Evolutionary conservation across 495 filamentous ascomycete species (phyloP).

Genomic region (Neurospora discreta): DNA sequence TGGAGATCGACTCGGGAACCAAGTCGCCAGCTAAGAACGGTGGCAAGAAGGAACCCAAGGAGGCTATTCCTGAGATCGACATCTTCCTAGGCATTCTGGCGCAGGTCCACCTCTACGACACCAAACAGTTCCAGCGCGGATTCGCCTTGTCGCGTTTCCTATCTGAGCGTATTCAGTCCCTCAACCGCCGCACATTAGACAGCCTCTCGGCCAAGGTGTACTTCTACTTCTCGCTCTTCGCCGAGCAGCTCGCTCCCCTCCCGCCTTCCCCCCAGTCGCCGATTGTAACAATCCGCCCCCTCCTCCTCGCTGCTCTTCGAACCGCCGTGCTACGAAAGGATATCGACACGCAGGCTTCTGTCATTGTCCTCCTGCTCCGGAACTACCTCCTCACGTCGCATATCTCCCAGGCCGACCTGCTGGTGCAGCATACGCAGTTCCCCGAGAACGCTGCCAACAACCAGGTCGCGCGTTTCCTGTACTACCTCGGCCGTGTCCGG

Average conservation of each 20-base stretch:
- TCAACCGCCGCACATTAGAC: conserved; percentile 91
- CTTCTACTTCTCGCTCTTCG: conserved; percentile 94
- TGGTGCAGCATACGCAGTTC: conserved; percentile 91
- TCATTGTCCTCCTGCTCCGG: conserved; percentile 86
- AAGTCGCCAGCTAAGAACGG: conserved; percentile 36
- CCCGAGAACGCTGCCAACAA: conserved; percentile 90
- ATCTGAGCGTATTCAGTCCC: conserved; percentile 69
- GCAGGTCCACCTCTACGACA: conserved; percentile 83
- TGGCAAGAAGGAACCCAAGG: conserved; percentile 51
- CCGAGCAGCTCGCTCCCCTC: conserved; percentile 74
- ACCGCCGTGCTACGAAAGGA: conserved; percentile 93
- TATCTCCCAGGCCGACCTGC: conserved; percentile 89
- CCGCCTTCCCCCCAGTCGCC: conserved; percentile 79
- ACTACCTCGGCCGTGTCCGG: conserved; percentile 91
- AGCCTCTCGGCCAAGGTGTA: conserved; percentile 90
- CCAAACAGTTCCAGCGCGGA: conserved; percentile 64
- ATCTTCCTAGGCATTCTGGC: conserved; percentile 81
- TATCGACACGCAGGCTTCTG: conserved; percentile 87
- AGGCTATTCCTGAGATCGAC: conserved; percentile 80
- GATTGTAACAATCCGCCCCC: conserved; percentile 73
- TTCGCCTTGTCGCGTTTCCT: conserved; percentile 72
- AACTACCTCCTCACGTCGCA: conserved; percentile 95
- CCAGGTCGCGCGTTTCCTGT: conserved; percentile 91
- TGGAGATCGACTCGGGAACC: conserved; percentile 58
- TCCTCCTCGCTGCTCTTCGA: conserved; percentile 76